These are phyloP conservation scores for Termitomyces sp. DNA, from an alignment of 768 basidiomycete genomes.

Conservation along the genomic window DNA sequence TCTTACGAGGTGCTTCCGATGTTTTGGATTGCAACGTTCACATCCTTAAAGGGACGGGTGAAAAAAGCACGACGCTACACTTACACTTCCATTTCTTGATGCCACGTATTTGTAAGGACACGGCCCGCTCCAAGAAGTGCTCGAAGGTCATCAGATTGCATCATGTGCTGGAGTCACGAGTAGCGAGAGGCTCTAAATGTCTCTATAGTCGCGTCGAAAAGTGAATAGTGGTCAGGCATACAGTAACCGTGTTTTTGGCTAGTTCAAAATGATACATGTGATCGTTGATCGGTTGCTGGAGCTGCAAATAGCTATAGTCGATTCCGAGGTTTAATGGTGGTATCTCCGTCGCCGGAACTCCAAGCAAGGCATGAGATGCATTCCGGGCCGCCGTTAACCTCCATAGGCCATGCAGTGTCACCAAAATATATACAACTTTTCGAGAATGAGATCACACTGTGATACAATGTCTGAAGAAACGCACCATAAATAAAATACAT, in stretches of 20 bases:
- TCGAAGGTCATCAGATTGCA: constrained; percentile 11
- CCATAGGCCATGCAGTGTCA: neutral
- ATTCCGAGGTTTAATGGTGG: neutral
- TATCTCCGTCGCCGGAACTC: neutral
- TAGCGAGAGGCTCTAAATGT: neutral
- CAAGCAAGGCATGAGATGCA: neutral
- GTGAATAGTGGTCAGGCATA: too few species aligned
- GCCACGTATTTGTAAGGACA: neutral
- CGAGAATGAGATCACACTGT: neutral
- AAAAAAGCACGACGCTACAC: neutral
- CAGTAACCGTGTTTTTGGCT: neutral
- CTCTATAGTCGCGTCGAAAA: neutral
- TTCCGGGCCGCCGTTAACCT: constrained; percentile 1
- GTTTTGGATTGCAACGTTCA: constrained; percentile 1
- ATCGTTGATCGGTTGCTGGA: neutral
- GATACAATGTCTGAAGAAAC: neutral
- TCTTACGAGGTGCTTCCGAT: constrained; percentile 18
- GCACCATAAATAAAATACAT: neutral
- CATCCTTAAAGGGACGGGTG: neutral
- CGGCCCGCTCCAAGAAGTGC: constrained; percentile 12
- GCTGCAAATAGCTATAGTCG: neutral
- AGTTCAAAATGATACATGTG: constrained; percentile 5
- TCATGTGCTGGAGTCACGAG: constrained; percentile 13
- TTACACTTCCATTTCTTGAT: neutral
- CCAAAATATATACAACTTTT: neutral